Base-by-base conservation (phyloP, 2,329 filamentous ascomycete genomes). In the Ilyonectria mors-panacis region DNA sequence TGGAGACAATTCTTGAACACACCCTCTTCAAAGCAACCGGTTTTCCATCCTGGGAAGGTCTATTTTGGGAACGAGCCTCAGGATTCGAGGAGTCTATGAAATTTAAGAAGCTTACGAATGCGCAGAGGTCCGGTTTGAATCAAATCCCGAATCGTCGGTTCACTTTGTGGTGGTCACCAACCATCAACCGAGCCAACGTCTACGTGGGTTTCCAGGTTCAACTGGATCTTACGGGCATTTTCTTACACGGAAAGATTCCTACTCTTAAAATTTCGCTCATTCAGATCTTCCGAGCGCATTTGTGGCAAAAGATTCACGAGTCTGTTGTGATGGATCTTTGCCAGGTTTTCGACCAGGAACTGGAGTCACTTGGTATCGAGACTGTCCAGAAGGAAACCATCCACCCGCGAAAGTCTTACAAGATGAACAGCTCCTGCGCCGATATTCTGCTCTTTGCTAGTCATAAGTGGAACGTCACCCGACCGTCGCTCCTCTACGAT, bases 261-360 rank as follows among this genome's bases (percentile, higher is more conserved):
- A 99, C 96, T 0, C 83, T 99, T 48, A 99, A 99, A 84, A 99
- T 99, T 70, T 98, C 95, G 0, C 85, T 99, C 60, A 99, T 99
- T 68, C 96, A 99, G 79, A 99, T 99, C 75, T 99, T 99, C 93
- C 92, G 96, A 79, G 96, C 97, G 59, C 96, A 99, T 89, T 91
- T 99, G 86, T 99, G 96, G 96, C 96, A 99, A 81, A 99, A 99
- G 87, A 98, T 99, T 53, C 97, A 99, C 81, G 96, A 99, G 82
- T 97, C 93, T 1, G 95, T 98, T 0, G 95, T 98, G 37, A 99
- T 99, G 96, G 96, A 99, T 86, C 82, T 99, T 77, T 98, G 96
- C 75, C 97, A 99, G 79, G 96, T 99, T 15, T 97, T 99, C 75
- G 96, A 99, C 73, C 95, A 98, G 78, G 96, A 99, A 79, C 85